These are phyloP conservation scores for Salix purpurea DNA, from an alignment of 345 rosid genomes.

Conservation along the genomic window DNA sequence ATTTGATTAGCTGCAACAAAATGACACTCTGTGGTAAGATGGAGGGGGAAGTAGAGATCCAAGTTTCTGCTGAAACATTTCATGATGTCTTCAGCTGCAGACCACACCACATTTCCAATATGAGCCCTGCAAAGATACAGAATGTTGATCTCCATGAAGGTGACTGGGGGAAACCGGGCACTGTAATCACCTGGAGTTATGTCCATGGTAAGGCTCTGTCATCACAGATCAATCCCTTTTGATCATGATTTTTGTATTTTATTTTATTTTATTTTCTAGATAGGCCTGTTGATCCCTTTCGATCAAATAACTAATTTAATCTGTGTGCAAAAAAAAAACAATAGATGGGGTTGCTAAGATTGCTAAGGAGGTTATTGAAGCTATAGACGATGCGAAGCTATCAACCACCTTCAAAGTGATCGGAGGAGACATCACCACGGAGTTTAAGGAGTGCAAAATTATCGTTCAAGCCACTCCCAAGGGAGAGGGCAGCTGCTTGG, in stretches of 20 bases:
- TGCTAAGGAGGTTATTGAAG: slow-evolving; percentile 35
- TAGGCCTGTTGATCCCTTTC: too few species aligned
- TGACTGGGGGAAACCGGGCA: background rate
- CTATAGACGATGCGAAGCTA: slow-evolving; percentile 28
- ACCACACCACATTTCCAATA: background rate
- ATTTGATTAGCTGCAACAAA: background rate
- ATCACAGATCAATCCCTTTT: too few species aligned
- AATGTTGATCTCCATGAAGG: background rate
- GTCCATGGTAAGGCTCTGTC: background rate
- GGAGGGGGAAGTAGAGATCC: background rate
- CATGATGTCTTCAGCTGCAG: background rate
- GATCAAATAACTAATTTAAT: too few species aligned
- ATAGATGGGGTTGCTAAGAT: slow-evolving; percentile 4
- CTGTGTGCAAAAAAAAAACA: too few species aligned
- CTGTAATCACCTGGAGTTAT: background rate
- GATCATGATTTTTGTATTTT: too few species aligned
- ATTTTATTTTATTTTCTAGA: too few species aligned
- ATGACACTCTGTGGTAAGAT: background rate
- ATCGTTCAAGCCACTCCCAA: slow-evolving; percentile 23
- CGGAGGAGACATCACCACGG: slow-evolving; percentile 38
- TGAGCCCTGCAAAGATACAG: background rate
- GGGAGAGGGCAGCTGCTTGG: background rate
- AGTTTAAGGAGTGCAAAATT: slow-evolving; percentile 18
- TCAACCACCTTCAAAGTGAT: slow-evolving; percentile 30
- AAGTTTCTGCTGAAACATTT: background rate